phyloP scores from a whole-genome alignment of 2,329 filamentous ascomycete genomes.

The Tolypocladium capitatum region DNA sequence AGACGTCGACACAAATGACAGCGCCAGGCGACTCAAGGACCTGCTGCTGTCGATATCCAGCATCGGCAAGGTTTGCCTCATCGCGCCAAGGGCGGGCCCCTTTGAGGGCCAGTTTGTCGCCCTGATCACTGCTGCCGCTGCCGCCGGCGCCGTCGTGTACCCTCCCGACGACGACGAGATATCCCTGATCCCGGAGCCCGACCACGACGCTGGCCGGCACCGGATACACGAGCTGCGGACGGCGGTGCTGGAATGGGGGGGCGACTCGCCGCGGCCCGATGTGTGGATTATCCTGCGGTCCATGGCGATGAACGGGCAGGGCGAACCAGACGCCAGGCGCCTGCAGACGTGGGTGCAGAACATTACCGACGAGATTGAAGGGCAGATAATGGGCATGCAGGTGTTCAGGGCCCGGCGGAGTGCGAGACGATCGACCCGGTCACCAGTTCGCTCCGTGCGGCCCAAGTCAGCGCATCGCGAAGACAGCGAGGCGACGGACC shows the following conservation, averaged over 20 bases:
- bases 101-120: conserved; percentile 37
- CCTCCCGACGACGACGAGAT: conserved; percentile 14
- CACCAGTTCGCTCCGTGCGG: background rate
- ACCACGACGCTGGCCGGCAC: conserved; percentile 26
- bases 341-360: conserved; percentile 43
- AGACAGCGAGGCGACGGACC: background rate
- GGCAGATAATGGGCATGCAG: conserved; percentile 31
- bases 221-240: conserved; percentile 28
- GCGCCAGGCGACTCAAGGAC: conserved; percentile 15
- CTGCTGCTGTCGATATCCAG: conserved; percentile 25
- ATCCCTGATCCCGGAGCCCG: conserved; percentile 15
- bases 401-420: conserved; percentile 15
- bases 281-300: conserved; percentile 34
- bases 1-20: background rate
- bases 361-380: conserved; percentile 31
- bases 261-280: conserved; percentile 23
- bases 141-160: conserved; percentile 1
- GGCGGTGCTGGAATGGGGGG: conserved; percentile 21
- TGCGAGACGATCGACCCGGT: background rate
- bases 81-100: conserved; percentile 34
- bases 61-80: conserved; percentile 27
- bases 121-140: conserved; percentile 24
- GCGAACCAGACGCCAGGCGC: conserved; percentile 27
- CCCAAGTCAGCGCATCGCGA: background rate
- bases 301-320: conserved; percentile 29